phyloP scores from a whole-genome alignment of 2,329 filamentous ascomycete species.

The Monosporascus sp. region DNA sequence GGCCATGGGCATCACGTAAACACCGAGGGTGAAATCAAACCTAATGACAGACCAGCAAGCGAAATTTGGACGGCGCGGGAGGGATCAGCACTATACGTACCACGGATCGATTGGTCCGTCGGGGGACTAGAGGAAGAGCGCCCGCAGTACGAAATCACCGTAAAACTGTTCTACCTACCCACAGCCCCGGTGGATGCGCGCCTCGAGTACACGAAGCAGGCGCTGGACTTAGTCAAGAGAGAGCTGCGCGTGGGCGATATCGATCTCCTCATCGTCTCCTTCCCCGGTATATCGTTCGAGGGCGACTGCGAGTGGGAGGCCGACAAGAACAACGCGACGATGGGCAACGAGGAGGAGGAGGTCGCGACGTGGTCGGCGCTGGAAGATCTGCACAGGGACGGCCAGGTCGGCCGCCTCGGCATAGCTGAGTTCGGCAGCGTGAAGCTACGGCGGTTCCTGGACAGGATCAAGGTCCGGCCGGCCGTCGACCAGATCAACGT shows the following conservation, averaged over 20 bases:
- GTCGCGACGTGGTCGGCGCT: conserved; percentile 65
- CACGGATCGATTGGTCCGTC: conserved; percentile 66
- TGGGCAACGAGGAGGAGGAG: conserved; percentile 63
- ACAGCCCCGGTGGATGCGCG: conserved; percentile 60
- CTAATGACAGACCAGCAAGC: conserved; percentile 22
- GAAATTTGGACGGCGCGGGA: conserved; percentile 65
- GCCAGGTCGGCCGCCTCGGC: conserved; percentile 70
- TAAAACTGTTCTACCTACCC: conserved; percentile 91
- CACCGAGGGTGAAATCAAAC: conserved; percentile 1
- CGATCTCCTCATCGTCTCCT: conserved; percentile 87
- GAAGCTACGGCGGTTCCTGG: conserved; percentile 72
- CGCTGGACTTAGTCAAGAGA: conserved; percentile 72
- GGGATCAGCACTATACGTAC: conserved; percentile 63
- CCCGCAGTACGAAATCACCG: conserved; percentile 85
- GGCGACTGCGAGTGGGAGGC: conserved; percentile 82
- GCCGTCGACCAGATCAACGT: conserved; percentile 94
- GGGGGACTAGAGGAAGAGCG: conserved; percentile 75
- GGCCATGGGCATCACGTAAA: conserved; percentile 28
- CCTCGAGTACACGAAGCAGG: conserved; percentile 67
- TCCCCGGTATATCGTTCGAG: conserved; percentile 89
- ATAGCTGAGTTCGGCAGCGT: conserved; percentile 88
- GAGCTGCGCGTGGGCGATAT: conserved; percentile 72
- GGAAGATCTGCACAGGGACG: conserved; percentile 66
- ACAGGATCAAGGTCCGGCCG: conserved; percentile 65
- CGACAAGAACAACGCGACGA: conserved; percentile 54